phyloP scores from a whole-genome alignment of 345 rosid genomes.

The Gossypium herbaceum region DNA sequence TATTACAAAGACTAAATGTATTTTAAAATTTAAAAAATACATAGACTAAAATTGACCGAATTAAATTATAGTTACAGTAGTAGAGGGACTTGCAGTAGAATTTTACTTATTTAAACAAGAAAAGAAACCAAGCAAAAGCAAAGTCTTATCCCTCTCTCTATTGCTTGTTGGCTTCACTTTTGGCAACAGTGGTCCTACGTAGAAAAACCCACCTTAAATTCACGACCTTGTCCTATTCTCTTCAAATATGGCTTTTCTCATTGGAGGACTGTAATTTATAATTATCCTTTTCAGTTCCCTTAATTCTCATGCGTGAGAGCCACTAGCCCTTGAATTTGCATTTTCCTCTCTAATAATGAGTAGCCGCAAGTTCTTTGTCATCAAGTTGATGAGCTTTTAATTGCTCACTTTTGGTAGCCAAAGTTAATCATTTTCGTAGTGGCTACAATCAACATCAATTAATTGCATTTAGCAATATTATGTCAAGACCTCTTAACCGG shows the following conservation, averaged over 20 bases:
- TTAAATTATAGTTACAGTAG: too few relatives aligned
- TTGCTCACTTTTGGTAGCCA: not conserved
- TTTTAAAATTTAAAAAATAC: too few relatives aligned
- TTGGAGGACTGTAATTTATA: not conserved
- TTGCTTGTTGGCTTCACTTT: conserved; percentile 1
- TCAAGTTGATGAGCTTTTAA: not conserved
- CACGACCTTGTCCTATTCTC: conserved; percentile 2
- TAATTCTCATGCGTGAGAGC: not conserved
- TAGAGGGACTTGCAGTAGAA: too few relatives aligned
- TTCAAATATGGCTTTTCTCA: not conserved
- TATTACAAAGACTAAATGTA: too few relatives aligned
- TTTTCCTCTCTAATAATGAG: conserved; percentile 1
- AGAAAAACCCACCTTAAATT: not conserved
- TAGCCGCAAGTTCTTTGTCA: not conserved
- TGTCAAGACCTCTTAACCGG: not conserved
- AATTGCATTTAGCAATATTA: not conserved
- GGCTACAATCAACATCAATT: not conserved
- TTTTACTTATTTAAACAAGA: not conserved
- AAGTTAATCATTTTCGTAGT: not conserved
- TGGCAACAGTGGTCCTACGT: conserved; percentile 1
- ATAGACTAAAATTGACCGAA: too few relatives aligned
- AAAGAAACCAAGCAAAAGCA: not conserved
- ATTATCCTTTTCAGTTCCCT: not conserved
- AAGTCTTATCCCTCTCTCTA: not conserved
- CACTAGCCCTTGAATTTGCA: not conserved